A percentile compares a stretch with the other conserved stretches of the same genome.
Evolutionary conservation across 1,284 basidiomycete genomes (phyloP).

Genomic region (Taiwanofungus camphoratus): DNA sequence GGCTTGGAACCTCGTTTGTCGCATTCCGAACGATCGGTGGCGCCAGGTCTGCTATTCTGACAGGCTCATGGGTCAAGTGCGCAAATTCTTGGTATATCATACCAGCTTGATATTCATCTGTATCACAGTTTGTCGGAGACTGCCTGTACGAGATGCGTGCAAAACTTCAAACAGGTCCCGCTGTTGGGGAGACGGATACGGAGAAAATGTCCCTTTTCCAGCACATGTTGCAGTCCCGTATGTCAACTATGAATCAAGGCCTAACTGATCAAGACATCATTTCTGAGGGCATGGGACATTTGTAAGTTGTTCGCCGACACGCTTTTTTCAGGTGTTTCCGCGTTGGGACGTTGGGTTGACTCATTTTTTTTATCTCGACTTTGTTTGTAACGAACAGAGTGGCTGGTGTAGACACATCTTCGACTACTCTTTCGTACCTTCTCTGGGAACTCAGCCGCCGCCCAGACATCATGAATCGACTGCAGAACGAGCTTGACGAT

Average conservation of each 20-base stretch:
- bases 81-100: too few relatives aligned
- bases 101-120: too few relatives aligned
- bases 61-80: slow-evolving; percentile 70
- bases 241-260: slow-evolving; percentile 39
- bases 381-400: too few relatives aligned
- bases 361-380: background rate
- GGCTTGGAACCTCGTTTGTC: slow-evolving; percentile 65
- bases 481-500: slow-evolving; percentile 64
- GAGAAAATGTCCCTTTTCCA: slow-evolving; percentile 60
- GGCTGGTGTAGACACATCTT: slow-evolving; percentile 71
- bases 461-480: slow-evolving; percentile 55
- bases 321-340: background rate
- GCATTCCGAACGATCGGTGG: slow-evolving; percentile 60
- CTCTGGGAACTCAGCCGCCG: slow-evolving; percentile 72
- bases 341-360: background rate
- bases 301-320: slow-evolving; percentile 38
- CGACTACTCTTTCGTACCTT: slow-evolving; percentile 66
- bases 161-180: slow-evolving; percentile 50
- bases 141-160: slow-evolving; percentile 65
- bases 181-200: slow-evolving; percentile 35
- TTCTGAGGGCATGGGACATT: slow-evolving; percentile 71
- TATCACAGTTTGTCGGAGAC: slow-evolving; percentile 64
- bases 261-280: slow-evolving; percentile 68
- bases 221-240: slow-evolving; percentile 56
- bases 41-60: slow-evolving; percentile 68